Percentiles rank a stretch among this genome's conserved stretches.
phyloP scores from a whole-genome alignment of 2,329 filamentous ascomycete species.

The Penicillium sp. region DNA sequence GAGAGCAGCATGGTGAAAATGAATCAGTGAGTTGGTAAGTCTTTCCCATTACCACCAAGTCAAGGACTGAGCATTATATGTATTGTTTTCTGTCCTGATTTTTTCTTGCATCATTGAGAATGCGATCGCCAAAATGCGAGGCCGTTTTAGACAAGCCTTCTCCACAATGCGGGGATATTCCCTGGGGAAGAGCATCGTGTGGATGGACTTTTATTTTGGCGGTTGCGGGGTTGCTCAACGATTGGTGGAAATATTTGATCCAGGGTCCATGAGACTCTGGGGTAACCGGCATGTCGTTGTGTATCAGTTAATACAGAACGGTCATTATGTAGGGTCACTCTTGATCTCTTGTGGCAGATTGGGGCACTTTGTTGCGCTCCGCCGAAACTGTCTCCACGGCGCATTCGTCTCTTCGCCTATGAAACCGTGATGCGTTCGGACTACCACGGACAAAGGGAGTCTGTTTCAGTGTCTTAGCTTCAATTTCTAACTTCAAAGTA shows the following conservation, averaged over 20 bases:
- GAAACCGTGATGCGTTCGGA: background rate
- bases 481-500: background rate
- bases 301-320: background rate
- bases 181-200: background rate
- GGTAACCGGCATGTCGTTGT: background rate
- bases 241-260: constrained; percentile 15
- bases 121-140: constrained; percentile 11
- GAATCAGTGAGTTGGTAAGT: background rate
- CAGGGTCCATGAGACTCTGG: background rate
- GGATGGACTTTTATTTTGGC: constrained; percentile 20
- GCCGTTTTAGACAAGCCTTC: constrained; percentile 5
- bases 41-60: background rate
- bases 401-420: background rate
- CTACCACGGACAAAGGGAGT: background rate
- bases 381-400: background rate
- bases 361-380: background rate
- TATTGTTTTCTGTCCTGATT: background rate
- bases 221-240: constrained; percentile 2
- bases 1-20: background rate
- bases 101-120: background rate
- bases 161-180: constrained; percentile 16
- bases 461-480: background rate
- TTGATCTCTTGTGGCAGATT: background rate
- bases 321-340: background rate
- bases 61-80: background rate